A percentile compares a stretch with the other conserved stretches of the same genome.
phyloP scores from a whole-genome alignment of 768 basidiomycete genomes.

The Lactarius sp. region DNA sequence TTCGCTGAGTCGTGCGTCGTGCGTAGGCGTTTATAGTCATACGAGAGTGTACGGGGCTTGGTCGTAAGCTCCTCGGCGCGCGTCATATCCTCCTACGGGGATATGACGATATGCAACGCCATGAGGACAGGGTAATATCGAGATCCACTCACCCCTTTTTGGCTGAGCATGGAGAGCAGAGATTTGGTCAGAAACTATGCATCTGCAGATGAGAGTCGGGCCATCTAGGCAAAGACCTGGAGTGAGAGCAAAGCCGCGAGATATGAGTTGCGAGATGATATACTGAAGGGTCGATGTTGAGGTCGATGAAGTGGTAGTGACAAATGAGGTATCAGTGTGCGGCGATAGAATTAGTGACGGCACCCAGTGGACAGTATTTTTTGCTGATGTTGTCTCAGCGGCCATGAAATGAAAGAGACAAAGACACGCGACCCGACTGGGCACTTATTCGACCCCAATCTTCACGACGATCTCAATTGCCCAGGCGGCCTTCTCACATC shows the following conservation, averaged over 20 bases:
- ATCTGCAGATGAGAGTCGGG: slow-evolving; percentile 42
- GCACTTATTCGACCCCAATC: background rate
- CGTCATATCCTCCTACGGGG: slow-evolving; percentile 61
- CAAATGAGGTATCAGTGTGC: slow-evolving; percentile 22
- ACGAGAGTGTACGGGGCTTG: slow-evolving; percentile 69
- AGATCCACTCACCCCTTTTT: slow-evolving; percentile 58
- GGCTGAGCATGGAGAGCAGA: slow-evolving; percentile 67
- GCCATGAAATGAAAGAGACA: background rate
- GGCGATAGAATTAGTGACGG: slow-evolving; percentile 28
- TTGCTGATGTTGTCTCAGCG: slow-evolving; percentile 21
- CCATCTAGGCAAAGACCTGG: slow-evolving; percentile 70
- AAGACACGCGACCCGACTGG: background rate
- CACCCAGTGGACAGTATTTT: slow-evolving; percentile 51
- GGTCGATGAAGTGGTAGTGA: slow-evolving; percentile 40
- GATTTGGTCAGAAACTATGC: slow-evolving; percentile 64
- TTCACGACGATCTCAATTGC: slow-evolving; percentile 28
- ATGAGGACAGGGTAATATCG: too few species aligned
- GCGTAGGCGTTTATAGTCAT: slow-evolving; percentile 73
- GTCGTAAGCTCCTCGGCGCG: slow-evolving; percentile 72
- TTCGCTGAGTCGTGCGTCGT: slow-evolving; percentile 56
- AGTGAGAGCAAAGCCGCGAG: slow-evolving; percentile 66
- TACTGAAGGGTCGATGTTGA: slow-evolving; percentile 66
- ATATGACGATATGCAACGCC: too few species aligned
- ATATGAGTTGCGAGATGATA: slow-evolving; percentile 74
- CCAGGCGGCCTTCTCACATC: slow-evolving; percentile 30